Evolutionary conservation across 345 rosid species (phyloP), one percentile per base, ranked within the genome.

Genomic region (Dimocarpus longan): DNA sequence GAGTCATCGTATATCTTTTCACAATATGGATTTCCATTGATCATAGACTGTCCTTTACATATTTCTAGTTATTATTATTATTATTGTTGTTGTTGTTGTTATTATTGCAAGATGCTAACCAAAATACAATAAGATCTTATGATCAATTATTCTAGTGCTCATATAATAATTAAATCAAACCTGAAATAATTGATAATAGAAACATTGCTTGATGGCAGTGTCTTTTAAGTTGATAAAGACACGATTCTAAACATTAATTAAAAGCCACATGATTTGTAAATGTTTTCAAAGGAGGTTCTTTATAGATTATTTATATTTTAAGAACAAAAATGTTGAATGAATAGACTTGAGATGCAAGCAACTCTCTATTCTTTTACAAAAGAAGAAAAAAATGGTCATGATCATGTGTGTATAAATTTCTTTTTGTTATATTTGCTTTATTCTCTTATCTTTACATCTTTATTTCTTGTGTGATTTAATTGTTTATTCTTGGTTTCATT

Each of bases 291-390:
- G 37, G 37, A 32, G 37, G 4, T 32, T 32, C 37, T 32, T 32
- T 32, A 32, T 32, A 32, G 37, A 32, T 50, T 57, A 57, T n/a
- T 57, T 57, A 57, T 19, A 5, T 57, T 57, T 57, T 10, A 52
- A 52, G 44, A 42, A 15, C 0, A 26, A 59, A 57, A 42, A 57
- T 67, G 70, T 74, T 9, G 71, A 60, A 69, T 71, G 43, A 60
- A 68, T 65, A 63, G 28, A 66, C 86, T 80, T 78, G 13, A 13
- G 39, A 66, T 60, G 48, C 73, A 84, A 84, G 86, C 18, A 66
- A 81, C 39, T 73, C 66, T 75, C 28, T 54, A 18, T 32, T 79
- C 75, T 80, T 80, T n/a, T 5, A 37, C 37, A 44, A 80, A 77
- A 77, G 79, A 75, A 62, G 2, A n/a, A 22, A 37, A 48, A 71